These are phyloP conservation scores for Primulina tabacum DNA, from an alignment of 257 asterid genomes.

Conservation along the genomic window DNA sequence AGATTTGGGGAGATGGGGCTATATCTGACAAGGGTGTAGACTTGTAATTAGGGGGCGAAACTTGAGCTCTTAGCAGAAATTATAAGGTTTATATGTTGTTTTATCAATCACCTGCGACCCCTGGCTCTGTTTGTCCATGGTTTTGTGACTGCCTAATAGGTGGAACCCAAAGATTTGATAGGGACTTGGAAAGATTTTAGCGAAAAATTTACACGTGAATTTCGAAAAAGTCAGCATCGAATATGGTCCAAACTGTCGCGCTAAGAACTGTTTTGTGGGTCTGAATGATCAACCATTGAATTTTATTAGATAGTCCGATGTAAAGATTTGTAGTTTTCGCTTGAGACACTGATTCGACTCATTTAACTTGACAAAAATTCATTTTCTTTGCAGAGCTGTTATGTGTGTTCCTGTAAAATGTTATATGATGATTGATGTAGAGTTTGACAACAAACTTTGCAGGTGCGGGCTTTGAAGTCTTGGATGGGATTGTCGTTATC, in stretches of 20 bases:
- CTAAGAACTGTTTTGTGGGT: background rate
- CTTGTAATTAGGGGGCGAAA: no score
- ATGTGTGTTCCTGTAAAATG: background rate
- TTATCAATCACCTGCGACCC: no score
- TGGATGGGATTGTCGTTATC: constrained; percentile 24
- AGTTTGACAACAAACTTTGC: background rate
- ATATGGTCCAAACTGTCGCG: background rate
- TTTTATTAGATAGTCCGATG: no score
- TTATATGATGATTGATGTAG: background rate
- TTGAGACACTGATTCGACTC: background rate
- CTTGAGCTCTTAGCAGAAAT: no score
- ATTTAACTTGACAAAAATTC: background rate
- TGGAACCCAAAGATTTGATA: background rate
- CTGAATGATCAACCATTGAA: background rate
- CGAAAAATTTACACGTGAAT: no score
- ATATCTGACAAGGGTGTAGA: no score
- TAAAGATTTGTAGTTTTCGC: background rate
- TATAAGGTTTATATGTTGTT: no score
- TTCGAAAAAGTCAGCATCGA: background rate
- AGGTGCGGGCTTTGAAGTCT: constrained; percentile 2
- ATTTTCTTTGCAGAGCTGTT: background rate
- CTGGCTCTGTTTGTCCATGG: no score
- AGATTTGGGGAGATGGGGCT: no score
- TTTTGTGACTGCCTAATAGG: no score
- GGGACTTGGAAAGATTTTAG: background rate